Evolutionary conservation across 176 grass and related monocot genomes (phyloP).

Genomic region (Triticum turgidum): DNA sequence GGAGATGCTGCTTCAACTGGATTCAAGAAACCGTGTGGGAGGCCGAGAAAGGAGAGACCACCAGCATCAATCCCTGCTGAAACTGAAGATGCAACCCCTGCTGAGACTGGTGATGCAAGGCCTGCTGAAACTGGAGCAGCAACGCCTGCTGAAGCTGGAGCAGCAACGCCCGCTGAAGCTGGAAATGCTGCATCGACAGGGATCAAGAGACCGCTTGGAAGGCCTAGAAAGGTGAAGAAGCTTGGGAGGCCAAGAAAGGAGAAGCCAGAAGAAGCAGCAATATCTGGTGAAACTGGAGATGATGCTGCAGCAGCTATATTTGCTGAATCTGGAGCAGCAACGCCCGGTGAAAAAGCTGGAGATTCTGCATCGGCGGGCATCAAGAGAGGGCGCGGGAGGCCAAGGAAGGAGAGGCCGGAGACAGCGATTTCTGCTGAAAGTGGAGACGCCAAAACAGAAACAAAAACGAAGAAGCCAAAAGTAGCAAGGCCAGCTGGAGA

Average conservation of each 20-base stretch:
- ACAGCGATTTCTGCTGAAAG: too few species aligned
- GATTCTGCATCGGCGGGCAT: background rate
- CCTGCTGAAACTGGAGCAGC: too few species aligned
- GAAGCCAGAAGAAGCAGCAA: background rate
- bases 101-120: background rate
- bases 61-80: background rate
- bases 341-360: too few species aligned
- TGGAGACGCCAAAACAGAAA: too few species aligned
- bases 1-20: background rate
- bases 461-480: too few species aligned
- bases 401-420: background rate
- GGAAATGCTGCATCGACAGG: background rate
- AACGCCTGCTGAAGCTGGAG: background rate
- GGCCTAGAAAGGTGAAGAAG: background rate
- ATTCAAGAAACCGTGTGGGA: conserved; percentile 23
- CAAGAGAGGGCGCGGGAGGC: conserved; percentile 31
- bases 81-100: background rate
- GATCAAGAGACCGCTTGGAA: conserved; percentile 26
- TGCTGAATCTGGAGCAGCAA: too few species aligned
- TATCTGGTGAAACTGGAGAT: background rate
- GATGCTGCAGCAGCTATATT: too few species aligned
- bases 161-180: background rate
- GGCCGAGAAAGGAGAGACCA: background rate
- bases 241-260: conserved; percentile 14
- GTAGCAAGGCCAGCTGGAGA: too few species aligned